Evolutionary conservation across 2,329 filamentous ascomycete species (phyloP), one percentile per base, ranked within the genome.

Genomic region (Sarocladiaceae sp.): DNA sequence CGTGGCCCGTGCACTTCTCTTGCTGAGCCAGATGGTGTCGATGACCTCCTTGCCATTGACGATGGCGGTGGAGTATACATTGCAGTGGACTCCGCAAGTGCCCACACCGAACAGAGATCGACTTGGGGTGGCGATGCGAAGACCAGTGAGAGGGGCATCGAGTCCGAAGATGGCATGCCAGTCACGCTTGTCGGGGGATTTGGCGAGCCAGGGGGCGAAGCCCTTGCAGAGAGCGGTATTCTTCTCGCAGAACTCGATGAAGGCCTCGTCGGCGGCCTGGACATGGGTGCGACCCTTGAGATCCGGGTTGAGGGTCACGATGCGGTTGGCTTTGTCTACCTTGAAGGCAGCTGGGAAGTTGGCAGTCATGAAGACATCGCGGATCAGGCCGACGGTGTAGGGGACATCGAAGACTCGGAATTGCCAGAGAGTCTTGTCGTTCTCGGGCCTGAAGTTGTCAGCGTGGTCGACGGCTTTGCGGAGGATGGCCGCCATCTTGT

Each of bases 81-180:
- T 66, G 48, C 66, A 54, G 46, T 66, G 63, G 2, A 62, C 58
- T 6, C 63, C 63, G 4, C 59, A 55, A 2, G 63, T 66, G 24
- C 62, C 50, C 26, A 64, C 53, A 5, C 63, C 63, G 21, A 66
- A 56, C 9, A 65, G 49, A 2, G 63, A 63, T 3, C 63, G 53
- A 21, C 58, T 48, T 3, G 61, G 57, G 9, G 60, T 55, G 3
- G 62, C 59, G 9, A 65, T 58, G 29, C 51, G 45, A 16, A 65
- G 46, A 3, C 55, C 49, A 5, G 49, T 44, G 6, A 55, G 42
- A 6, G 6, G 5, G 11, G 20, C 7, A 11, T 40, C 35, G n/a
- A 35, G 21, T 11, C 53, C 53, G 18, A 58, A 54, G 9, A 66
- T 55, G 2, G 58, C 56, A 33, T 61, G 57, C 16, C 54, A 59